Percentiles rank a stretch among this genome's conserved stretches.
Conservation (phyloP, 257 asterid species). For the Solanum pinnatisectum region DNA sequence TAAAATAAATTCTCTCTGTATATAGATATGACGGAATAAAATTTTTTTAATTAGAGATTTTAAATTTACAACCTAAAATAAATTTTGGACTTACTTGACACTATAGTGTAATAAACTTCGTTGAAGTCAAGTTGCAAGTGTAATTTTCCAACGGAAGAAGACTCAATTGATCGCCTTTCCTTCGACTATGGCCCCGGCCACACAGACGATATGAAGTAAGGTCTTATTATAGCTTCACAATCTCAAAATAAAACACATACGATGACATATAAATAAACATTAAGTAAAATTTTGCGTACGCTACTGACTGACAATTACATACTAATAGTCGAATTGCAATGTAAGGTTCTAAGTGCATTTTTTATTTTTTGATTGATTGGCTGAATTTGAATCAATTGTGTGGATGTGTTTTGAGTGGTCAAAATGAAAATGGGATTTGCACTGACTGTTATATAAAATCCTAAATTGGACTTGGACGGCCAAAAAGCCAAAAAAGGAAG, state of each 20-base stretch:
- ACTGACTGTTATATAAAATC: background rate
- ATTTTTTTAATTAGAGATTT: background rate
- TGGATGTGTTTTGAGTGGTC: background rate
- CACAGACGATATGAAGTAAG: background rate
- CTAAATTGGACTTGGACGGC: background rate
- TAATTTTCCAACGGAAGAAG: background rate
- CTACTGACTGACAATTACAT: background rate
- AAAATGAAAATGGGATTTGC: background rate
- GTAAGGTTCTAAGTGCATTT: background rate
- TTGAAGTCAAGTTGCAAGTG: background rate
- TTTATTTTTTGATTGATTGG: background rate
- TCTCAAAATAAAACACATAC: background rate
- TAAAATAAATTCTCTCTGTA: background rate
- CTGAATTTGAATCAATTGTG: background rate
- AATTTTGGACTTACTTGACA: background rate
- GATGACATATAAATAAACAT: background rate
- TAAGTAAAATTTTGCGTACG: background rate
- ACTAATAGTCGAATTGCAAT: background rate
- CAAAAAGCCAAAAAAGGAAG: background rate
- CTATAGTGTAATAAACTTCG: background rate
- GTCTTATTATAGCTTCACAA: background rate
- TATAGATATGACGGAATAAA: too few species aligned
- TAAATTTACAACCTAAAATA: background rate
- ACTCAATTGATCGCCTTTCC: background rate
- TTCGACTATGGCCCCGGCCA: background rate